Percentiles rank a stretch among this genome's conserved stretches.
These are phyloP conservation scores for Cordyceps militaris DNA, from an alignment of 2,329 filamentous ascomycete species.

Conservation along the genomic window DNA sequence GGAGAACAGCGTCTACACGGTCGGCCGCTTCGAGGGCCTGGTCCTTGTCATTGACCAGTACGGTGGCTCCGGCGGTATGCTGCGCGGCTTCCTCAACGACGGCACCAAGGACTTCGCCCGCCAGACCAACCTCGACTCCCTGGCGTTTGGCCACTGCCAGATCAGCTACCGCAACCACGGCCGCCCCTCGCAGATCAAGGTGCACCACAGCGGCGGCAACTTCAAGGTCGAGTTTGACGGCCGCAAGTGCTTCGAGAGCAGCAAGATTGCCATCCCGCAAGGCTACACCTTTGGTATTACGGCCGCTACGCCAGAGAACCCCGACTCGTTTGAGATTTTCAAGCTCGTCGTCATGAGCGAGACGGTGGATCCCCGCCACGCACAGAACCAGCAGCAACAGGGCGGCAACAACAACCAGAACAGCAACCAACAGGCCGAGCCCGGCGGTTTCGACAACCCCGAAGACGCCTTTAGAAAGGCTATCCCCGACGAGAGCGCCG, in stretches of 20 bases:
- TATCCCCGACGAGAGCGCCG: slow-evolving; percentile 41
- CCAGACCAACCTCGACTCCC: slow-evolving; percentile 69
- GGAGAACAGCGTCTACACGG: slow-evolving; percentile 75
- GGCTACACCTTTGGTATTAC: slow-evolving; percentile 84
- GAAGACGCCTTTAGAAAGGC: slow-evolving; percentile 32
- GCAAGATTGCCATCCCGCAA: slow-evolving; percentile 68
- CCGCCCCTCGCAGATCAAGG: slow-evolving; percentile 68
- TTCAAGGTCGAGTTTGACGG: slow-evolving; percentile 80
- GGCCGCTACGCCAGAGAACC: slow-evolving; percentile 81
- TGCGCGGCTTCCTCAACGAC: slow-evolving; percentile 92
- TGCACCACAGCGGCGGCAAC: slow-evolving; percentile 55
- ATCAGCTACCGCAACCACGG: slow-evolving; percentile 90
- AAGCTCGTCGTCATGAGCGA: slow-evolving; percentile 70
- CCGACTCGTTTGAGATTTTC: slow-evolving; percentile 91
- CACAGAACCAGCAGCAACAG: slow-evolving; percentile 20
- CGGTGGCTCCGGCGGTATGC: slow-evolving; percentile 67
- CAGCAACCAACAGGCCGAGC: slow-evolving; percentile 18
- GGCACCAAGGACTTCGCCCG: slow-evolving; percentile 71
- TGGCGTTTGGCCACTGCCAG: slow-evolving; percentile 90
- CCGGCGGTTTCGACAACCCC: neutral
- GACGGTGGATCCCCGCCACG: slow-evolving; percentile 21
- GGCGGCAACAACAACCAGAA: slow-evolving; percentile 20
- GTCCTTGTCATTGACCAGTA: slow-evolving; percentile 80
- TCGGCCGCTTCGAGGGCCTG: slow-evolving; percentile 81
- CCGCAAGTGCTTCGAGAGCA: slow-evolving; percentile 72